phyloP scores from a whole-genome alignment of 768 basidiomycete species.

The Tulasnella sp. region DNA sequence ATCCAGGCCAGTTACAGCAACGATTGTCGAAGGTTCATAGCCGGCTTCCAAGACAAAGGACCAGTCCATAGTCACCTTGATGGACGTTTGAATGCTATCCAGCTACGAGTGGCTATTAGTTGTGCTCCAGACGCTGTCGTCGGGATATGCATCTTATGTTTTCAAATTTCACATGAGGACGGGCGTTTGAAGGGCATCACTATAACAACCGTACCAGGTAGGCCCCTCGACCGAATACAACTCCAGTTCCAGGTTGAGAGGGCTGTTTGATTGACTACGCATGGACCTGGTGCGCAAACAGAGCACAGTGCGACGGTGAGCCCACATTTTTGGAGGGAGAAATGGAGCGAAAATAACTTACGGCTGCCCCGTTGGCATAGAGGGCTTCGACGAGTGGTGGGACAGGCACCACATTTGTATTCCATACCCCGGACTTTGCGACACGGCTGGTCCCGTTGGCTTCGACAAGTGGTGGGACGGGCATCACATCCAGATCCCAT shows the following conservation, averaged over 20 bases:
- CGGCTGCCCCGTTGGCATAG: constrained; percentile 4
- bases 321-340: background rate
- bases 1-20: constrained; percentile 2
- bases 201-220: no score
- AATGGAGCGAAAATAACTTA: background rate
- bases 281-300: no score
- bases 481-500: no score
- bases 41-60: background rate
- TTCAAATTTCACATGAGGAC: no score
- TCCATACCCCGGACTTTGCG: no score
- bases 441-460: no score
- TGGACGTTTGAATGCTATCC: constrained; percentile 9
- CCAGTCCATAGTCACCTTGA: constrained; percentile 11
- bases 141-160: no score
- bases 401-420: background rate
- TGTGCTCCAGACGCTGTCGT: no score
- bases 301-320: no score
- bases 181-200: no score
- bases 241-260: background rate
- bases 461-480: no score
- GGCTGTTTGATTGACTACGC: background rate
- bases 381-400: background rate
- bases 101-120: background rate
- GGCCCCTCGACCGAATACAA: background rate
- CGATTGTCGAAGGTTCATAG: background rate